phyloP scores from a whole-genome alignment of 352 stramenopile genomes.

The Phytophthora aleatoria region DNA sequence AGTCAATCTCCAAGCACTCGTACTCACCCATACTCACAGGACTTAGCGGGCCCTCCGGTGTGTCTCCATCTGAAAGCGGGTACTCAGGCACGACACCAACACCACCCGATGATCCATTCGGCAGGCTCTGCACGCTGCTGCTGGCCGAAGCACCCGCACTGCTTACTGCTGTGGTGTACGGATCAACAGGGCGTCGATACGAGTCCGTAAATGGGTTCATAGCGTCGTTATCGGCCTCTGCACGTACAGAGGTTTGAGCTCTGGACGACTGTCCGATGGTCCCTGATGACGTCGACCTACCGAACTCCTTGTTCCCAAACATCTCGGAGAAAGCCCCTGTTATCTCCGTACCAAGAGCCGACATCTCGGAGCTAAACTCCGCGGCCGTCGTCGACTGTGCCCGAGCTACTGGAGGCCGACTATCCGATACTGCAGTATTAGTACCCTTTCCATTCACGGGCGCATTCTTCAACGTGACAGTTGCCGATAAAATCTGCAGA shows the following conservation, averaged over 20 bases:
- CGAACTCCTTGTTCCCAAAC: slow-evolving; percentile 29
- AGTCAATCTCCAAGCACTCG: slow-evolving; percentile 74
- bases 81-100: slow-evolving; percentile 8
- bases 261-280: slow-evolving; percentile 12
- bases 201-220: slow-evolving; percentile 73
- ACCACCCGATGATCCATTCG: slow-evolving; percentile 12
- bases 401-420: slow-evolving; percentile 2
- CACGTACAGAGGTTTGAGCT: slow-evolving; percentile 3
- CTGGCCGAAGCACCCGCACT: slow-evolving; percentile 25
- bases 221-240: slow-evolving; percentile 54
- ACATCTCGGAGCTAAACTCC: slow-evolving; percentile 39
- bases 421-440: slow-evolving; percentile 1
- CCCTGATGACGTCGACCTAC: slow-evolving; percentile 6
- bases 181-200: slow-evolving; percentile 49
- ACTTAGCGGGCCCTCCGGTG: slow-evolving; percentile 39
- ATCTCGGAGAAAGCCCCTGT: slow-evolving; percentile 37
- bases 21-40: slow-evolving; percentile 68
- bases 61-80: slow-evolving; percentile 29
- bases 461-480: slow-evolving; percentile 65
- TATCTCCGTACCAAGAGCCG: slow-evolving; percentile 33
- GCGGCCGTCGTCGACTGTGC: slow-evolving; percentile 24
- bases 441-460: slow-evolving; percentile 21
- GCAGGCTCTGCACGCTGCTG: slow-evolving; percentile 29
- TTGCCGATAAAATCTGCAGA: slow-evolving; percentile 62
- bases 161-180: slow-evolving; percentile 18